Evolutionary conservation across 2,329 filamentous ascomycete species (phyloP).

Genomic region (Claviceps fusiformis): DNA sequence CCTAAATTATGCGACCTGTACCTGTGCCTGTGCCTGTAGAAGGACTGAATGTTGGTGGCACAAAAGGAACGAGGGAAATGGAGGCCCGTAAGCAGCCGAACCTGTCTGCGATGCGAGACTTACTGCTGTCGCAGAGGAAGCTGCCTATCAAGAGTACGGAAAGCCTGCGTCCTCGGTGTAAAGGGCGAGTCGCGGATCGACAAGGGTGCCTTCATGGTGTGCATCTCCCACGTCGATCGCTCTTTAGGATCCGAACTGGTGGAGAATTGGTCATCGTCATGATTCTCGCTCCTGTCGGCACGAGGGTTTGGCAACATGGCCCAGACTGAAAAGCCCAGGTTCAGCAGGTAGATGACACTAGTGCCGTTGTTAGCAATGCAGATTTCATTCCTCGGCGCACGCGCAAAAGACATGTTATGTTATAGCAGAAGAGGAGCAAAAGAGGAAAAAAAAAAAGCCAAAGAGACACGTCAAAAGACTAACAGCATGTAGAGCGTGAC

Average conservation of each 20-base stretch:
- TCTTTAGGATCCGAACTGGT: conserved; percentile 22
- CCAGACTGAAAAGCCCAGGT: conserved; percentile 45
- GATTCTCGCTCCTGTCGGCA: conserved; percentile 31
- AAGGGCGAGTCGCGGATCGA: conserved; percentile 29
- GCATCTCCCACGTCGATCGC: conserved; percentile 44
- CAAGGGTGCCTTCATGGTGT: conserved; percentile 28
- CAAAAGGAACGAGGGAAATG: too few species aligned
- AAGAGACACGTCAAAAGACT: conserved; percentile 20
- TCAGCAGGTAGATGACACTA: conserved; percentile 47
- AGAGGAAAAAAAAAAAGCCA: neutral
- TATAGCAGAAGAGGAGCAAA: neutral
- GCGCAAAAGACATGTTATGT: neutral
- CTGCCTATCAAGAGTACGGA: conserved; percentile 47
- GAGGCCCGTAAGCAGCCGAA: neutral
- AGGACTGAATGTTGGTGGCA: too few species aligned
- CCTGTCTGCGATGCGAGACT: neutral
- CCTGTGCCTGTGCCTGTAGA: too few species aligned
- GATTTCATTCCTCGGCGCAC: neutral
- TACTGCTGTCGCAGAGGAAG: conserved; percentile 33
- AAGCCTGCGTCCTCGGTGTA: conserved; percentile 55
- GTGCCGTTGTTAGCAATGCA: neutral
- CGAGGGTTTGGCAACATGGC: conserved; percentile 42
- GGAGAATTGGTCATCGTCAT: conserved; percentile 29
- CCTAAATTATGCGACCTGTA: too few species aligned
- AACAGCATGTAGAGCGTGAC: conserved; percentile 55